Base-by-base conservation (phyloP, 2,329 filamentous ascomycete species). In the Chrysoporthe austroafricana region DNA sequence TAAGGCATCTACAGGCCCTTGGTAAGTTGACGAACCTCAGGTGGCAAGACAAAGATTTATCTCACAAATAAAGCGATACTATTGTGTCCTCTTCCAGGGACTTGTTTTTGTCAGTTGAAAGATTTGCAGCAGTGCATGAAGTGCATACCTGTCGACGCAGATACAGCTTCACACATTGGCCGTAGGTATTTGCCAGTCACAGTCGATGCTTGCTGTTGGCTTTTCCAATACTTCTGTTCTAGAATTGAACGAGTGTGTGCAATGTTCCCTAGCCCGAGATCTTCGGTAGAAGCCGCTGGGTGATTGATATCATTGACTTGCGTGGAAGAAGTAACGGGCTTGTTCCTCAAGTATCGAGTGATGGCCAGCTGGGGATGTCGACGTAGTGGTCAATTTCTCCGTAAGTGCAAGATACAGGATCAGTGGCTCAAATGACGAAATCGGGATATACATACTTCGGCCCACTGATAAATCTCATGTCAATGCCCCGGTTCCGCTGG, bases 1-100 rank as follows among this genome's bases (percentile, higher is more conserved):
- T 77, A 81, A 1, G 79, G 79, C 76, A 80, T 78, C 79, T 81
- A 59, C n/a, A 14, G 6, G 3, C 46, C 1, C 0, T 36, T 26
- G 43, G 52, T 64, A 8, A 69, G 46, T 18, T 2, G 9, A 1
- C n/a, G 3, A 1, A 5, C 6, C 1, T 32, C 14, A 2, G 2
- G 1, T 44, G 7, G 8, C 9, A 18, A 8, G 16, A 4, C 14
- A 1, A 7, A 4, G 14, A 21, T n/a, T 44, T 1, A 42, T 18
- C 68, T 42, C 43, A 68, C 68, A 65, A 69, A 69, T 9, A 69
- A 36, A 2, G 68, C 66, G 16, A 68, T 63, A 0, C 62, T 59
- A 7, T 48, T 58, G 2, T 4, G 14, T 1, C 3, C 32, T 2
- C 63, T 52, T 1, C 21, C 65, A 11, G 46, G 7, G 1, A 18